Percentiles rank a stretch among this genome's conserved stretches.
Evolutionary conservation across 345 rosid genomes (phyloP).

Genomic region (Dovyalis caffra): DNA sequence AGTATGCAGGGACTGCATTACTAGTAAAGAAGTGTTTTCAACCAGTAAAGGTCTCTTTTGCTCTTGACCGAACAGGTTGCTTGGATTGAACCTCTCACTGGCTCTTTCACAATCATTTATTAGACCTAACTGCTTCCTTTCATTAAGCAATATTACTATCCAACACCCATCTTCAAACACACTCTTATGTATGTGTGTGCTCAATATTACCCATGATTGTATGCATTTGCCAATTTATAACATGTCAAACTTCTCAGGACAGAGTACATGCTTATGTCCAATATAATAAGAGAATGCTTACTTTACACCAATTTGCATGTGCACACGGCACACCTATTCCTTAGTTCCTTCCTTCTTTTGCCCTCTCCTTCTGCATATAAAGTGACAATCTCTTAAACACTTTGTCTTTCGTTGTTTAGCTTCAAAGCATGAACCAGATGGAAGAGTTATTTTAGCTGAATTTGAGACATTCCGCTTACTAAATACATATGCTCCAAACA

Average conservation of each 20-base stretch:
- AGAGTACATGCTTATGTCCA: not conserved
- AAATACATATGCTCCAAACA: conserved; percentile 91
- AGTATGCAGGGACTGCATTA: conserved; percentile 97
- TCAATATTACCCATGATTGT: not conserved
- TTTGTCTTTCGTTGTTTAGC: conserved; percentile 40
- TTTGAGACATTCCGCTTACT: conserved; percentile 67
- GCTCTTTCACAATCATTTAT: not conserved
- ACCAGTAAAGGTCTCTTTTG: conserved; percentile 63
- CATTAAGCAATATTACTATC: no score
- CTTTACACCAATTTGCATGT: no score
- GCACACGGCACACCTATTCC: no score
- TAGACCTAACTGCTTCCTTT: not conserved
- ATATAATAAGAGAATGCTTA: no score
- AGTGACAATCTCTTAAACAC: conserved; percentile 6
- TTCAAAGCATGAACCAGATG: conserved; percentile 88
- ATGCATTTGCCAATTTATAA: not conserved
- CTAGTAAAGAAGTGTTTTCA: conserved; percentile 74
- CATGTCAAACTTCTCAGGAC: not conserved
- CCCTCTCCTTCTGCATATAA: not conserved
- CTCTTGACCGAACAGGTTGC: conserved; percentile 70
- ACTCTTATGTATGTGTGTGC: no score
- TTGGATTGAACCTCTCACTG: conserved; percentile 3
- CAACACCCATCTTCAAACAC: no score
- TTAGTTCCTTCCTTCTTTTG: not conserved
- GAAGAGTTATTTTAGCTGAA: conserved; percentile 90